Conservation (phyloP, 23 red algal genomes). For the Gracilariopsis chorda region DNA sequence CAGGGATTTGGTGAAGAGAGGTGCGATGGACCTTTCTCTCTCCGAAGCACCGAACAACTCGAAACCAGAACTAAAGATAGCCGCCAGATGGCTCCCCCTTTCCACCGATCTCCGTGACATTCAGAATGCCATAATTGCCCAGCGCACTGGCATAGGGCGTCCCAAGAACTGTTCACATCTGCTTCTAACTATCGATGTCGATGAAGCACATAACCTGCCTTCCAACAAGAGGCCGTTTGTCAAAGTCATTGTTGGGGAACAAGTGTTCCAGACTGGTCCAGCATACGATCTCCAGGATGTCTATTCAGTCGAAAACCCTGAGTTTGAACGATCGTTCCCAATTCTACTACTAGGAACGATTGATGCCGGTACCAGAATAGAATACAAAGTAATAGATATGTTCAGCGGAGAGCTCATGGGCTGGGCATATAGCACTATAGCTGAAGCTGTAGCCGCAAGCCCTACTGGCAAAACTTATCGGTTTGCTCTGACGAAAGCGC, state of each 20-base stretch:
- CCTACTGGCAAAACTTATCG: constrained; percentile 20
- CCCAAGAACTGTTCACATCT: constrained; percentile 27
- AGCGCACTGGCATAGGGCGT: neutral
- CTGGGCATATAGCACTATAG: constrained; percentile 44
- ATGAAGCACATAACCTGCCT: constrained; percentile 58
- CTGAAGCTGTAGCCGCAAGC: constrained; percentile 33
- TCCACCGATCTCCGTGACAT: constrained; percentile 32
- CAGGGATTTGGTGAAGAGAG: neutral
- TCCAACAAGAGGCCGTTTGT: constrained; percentile 37
- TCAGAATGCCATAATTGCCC: constrained; percentile 34
- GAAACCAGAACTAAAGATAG: constrained; percentile 1
- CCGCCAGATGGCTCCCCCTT: constrained; percentile 39
- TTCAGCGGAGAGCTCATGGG: constrained; percentile 15
- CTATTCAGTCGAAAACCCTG: constrained; percentile 44
- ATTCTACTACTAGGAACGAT: constrained; percentile 16
- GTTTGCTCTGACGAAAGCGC: constrained; percentile 26
- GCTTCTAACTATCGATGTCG: constrained; percentile 47
- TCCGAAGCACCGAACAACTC: constrained; percentile 26
- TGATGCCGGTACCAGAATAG: constrained; percentile 30
- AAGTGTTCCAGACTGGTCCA: constrained; percentile 11
- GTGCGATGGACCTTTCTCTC: neutral
- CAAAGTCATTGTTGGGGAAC: constrained; percentile 11
- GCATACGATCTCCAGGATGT: constrained; percentile 36
- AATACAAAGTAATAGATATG: constrained; percentile 46
- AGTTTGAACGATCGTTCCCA: constrained; percentile 53